Conservation (phyloP, 2,329 filamentous ascomycete species). For the Metarhizium sp. region DNA sequence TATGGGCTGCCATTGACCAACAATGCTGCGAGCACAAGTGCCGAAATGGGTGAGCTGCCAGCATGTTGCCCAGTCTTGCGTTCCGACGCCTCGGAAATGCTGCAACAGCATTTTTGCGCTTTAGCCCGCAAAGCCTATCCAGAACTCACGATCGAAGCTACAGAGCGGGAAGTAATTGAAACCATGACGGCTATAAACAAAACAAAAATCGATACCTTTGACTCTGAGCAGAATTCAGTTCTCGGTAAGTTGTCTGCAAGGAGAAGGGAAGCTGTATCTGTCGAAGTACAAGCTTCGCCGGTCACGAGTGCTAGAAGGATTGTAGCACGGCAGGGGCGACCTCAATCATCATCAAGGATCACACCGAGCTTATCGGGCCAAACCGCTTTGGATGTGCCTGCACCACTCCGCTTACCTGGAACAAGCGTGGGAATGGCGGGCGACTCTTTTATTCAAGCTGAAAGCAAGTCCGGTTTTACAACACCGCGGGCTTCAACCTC, state of each 20-base stretch:
- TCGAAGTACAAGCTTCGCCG: background rate
- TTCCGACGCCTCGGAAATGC: constrained; percentile 35
- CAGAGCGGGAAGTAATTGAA: constrained; percentile 36
- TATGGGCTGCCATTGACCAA: background rate
- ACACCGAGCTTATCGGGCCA: background rate
- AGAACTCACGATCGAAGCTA: constrained; percentile 31
- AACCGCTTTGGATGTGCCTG: background rate
- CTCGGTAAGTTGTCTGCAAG: constrained; percentile 8
- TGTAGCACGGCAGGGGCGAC: background rate
- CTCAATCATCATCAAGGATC: background rate
- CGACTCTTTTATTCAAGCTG: background rate
- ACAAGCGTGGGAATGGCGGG: background rate
- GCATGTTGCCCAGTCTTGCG: constrained; percentile 41
- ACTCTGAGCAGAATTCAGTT: background rate
- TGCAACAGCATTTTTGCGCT: constrained; percentile 41
- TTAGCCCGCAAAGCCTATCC: constrained; percentile 31
- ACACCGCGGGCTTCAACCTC: background rate
- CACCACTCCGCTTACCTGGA: background rate
- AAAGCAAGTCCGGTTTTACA: background rate
- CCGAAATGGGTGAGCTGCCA: constrained; percentile 22
- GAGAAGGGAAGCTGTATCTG: constrained; percentile 5
- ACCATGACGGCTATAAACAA: constrained; percentile 14
- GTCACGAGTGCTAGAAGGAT: background rate
- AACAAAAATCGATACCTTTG: background rate
- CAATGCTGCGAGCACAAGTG: background rate